These are phyloP conservation scores for Lactarius vividus DNA, from an alignment of 768 basidiomycete species.

Conservation along the genomic window DNA sequence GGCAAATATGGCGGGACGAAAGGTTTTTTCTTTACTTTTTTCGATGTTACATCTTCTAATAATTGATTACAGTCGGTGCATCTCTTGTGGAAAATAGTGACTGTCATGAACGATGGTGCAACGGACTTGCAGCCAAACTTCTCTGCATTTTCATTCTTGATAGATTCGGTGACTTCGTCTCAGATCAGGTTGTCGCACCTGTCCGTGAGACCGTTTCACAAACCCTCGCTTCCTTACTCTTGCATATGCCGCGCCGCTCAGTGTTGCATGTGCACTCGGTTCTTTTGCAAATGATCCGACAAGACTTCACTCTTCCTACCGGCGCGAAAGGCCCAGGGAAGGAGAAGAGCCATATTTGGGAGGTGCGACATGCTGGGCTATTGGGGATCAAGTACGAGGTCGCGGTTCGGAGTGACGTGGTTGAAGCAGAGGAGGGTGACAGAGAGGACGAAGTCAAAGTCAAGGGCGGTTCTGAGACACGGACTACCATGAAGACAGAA, in stretches of 20 bases:
- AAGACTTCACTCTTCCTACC: conserved; percentile 59
- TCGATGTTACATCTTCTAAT: neutral
- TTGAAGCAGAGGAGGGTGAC: conserved; percentile 41
- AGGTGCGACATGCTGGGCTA: conserved; percentile 96
- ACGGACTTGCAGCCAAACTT: conserved; percentile 79
- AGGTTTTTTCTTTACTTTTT: conserved; percentile 41
- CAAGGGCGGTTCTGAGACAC: conserved; percentile 1
- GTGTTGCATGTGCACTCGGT: conserved; percentile 78
- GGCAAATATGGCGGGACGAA: conserved; percentile 81
- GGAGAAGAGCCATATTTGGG: conserved; percentile 77
- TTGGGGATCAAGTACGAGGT: conserved; percentile 98
- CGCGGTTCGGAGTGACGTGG: conserved; percentile 84
- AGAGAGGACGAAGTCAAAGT: conserved; percentile 21
- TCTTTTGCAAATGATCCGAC: conserved; percentile 90
- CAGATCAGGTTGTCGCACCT: conserved; percentile 96
- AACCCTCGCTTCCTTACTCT: conserved; percentile 82
- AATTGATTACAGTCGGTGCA: conserved; percentile 44
- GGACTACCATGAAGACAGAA: neutral
- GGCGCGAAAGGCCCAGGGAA: conserved; percentile 31
- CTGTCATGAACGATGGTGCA: conserved; percentile 85
- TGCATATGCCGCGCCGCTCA: conserved; percentile 83
- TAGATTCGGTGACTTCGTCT: conserved; percentile 97
- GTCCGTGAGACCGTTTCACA: conserved; percentile 96
- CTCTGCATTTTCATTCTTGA: conserved; percentile 91
- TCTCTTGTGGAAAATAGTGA: conserved; percentile 56